Evolutionary conservation across 129 eudicot genomes (phyloP), one percentile per base, ranked within the genome.

Genomic region (Dittrichia graveolens): DNA sequence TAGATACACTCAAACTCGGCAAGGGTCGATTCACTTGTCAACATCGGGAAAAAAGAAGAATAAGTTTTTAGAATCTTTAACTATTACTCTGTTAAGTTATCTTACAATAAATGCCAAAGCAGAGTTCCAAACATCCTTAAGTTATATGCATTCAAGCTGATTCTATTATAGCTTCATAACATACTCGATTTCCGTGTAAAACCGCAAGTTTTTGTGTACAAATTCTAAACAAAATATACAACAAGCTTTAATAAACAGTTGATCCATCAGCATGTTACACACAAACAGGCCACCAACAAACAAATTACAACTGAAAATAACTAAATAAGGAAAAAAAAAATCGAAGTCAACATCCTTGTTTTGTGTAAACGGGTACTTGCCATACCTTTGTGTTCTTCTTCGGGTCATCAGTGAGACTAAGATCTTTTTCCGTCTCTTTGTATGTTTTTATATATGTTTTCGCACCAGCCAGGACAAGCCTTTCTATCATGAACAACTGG

Each of bases 361-460:
- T 76, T 41, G 91, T 79, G 73, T 90, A 87, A 82, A 95, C 95
- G 11, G 95, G 96, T 78, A 80, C 78, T 62, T 87, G 83, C 98
- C 98, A 94, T 49, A 10, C 59, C 77, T 90, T 90, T 37, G 91
- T 87, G 52, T 90, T 90, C 88, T 94, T 94, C 82, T 94, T 94
- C 1, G 97, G 97, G 81, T 94, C 97, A 41, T 90, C 98, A 6
- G 90, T 87, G n/a, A 94, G 93, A 85, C 98, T 94, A 31, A 84
- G 80, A 80, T 86, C 97, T 13, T 81, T 81, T 54, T 86, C 93
- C 1, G 72, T 87, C 65, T 86, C 92, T 61, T 94, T 90, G 75
- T 67, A 90, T 34, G 98, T 94, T 75, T 69, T 81, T 15, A 94
- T 88, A 65, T 87, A 85, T 5, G 90, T 87, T 83, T 76, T 90